phyloP scores from a whole-genome alignment of 176 grass and related monocot species.

The Oryza meyeriana region DNA sequence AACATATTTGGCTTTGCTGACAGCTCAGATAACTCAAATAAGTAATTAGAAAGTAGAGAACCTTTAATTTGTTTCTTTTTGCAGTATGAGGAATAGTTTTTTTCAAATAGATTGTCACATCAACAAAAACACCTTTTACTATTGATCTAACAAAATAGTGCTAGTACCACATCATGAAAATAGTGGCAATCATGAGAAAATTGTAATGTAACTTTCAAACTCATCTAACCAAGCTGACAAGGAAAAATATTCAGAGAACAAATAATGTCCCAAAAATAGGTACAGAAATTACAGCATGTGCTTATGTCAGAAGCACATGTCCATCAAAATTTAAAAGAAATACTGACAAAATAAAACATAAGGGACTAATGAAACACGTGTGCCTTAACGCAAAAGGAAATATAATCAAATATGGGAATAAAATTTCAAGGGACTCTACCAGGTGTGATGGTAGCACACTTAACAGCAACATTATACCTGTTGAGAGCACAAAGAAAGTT shows the following conservation, averaged over 20 bases:
- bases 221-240: background rate
- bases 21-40: constrained; percentile 2
- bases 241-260: background rate
- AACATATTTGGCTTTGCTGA: constrained; percentile 9
- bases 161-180: constrained; percentile 2
- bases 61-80: background rate
- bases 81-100: background rate
- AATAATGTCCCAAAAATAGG: background rate
- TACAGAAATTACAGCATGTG: background rate
- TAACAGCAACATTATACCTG: constrained; percentile 96
- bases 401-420: constrained; percentile 15
- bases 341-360: constrained; percentile 11
- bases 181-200: background rate
- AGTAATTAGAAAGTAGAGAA: background rate
- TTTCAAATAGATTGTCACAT: background rate
- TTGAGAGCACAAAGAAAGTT: background rate
- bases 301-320: background rate
- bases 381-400: constrained; percentile 3
- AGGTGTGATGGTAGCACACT: constrained; percentile 97
- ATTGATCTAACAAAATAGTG: background rate
- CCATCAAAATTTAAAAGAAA: background rate
- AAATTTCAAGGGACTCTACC: constrained; percentile 44
- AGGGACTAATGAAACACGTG: background rate
- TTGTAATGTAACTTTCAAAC: constrained; percentile 13
- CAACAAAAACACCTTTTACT: background rate